phyloP scores from a whole-genome alignment of 2,329 filamentous ascomycete species.

The Cercospora sesami region DNA sequence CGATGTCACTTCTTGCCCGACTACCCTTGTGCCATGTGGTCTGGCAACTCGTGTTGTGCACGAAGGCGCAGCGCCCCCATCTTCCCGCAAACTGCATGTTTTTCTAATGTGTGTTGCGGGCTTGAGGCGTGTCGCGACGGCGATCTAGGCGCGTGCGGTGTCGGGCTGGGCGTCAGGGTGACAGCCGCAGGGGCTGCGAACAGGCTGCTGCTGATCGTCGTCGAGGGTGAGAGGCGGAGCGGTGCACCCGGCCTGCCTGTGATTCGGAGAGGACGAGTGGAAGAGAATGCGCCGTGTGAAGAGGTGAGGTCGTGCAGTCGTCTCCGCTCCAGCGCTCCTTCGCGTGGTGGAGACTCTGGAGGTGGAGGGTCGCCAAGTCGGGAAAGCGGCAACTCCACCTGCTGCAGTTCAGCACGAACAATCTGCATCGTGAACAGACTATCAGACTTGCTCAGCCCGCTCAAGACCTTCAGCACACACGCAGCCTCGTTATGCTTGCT shows the following conservation, averaged over 20 bases:
- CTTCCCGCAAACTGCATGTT: neutral
- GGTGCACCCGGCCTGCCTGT: neutral
- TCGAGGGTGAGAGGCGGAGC: neutral
- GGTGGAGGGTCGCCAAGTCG: neutral
- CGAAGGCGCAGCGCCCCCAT: neutral
- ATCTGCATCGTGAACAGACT: neutral
- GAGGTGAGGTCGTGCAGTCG: neutral
- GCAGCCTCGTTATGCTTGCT: neutral
- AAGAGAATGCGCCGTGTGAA: neutral
- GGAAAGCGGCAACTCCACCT: neutral
- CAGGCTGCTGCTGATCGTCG: neutral
- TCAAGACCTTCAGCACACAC: neutral
- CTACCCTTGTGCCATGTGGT: neutral
- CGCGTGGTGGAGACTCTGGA: neutral
- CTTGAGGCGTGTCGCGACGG: neutral
- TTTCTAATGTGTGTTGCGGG: neutral
- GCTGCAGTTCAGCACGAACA: neutral
- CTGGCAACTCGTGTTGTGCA: neutral
- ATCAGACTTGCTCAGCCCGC: neutral
- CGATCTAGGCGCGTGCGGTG: neutral
- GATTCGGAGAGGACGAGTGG: neutral
- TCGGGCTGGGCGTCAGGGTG: neutral
- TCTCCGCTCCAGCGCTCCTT: neutral
- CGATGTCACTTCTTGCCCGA: neutral
- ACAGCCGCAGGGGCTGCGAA: neutral